A percentile compares a stretch with the other conserved stretches of the same genome.
phyloP scores from a whole-genome alignment of 2,329 filamentous ascomycete species.

The Penicillium psychrosexuale region DNA sequence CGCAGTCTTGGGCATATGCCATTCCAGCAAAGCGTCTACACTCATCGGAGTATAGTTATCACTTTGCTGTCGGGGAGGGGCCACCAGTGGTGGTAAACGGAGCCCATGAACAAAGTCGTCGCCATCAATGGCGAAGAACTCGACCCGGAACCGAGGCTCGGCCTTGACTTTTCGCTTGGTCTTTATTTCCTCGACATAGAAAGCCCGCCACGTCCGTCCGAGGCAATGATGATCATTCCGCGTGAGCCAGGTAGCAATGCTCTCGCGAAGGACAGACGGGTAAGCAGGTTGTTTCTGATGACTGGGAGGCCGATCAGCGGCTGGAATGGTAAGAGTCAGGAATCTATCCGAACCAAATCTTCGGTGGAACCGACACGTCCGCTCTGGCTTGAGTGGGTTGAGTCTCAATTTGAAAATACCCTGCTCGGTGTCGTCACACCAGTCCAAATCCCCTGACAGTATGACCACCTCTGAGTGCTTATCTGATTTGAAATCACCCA shows the following conservation, averaged over 20 bases:
- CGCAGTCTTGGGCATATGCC: slow-evolving; percentile 41
- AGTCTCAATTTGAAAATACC: slow-evolving; percentile 41
- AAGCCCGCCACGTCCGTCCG: slow-evolving; percentile 45
- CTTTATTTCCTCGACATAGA: slow-evolving; percentile 44
- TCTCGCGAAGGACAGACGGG: slow-evolving; percentile 31
- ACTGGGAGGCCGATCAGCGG: slow-evolving; percentile 27
- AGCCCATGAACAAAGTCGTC: slow-evolving; percentile 33
- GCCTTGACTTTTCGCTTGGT: slow-evolving; percentile 27
- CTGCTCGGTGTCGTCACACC: slow-evolving; percentile 31
- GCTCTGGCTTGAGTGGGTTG: slow-evolving; percentile 42
- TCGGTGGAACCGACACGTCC: slow-evolving; percentile 45
- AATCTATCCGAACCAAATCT: slow-evolving; percentile 49
- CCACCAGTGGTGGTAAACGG: slow-evolving; percentile 13
- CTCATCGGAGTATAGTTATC: slow-evolving; percentile 37
- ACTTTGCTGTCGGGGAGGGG: slow-evolving; percentile 25
- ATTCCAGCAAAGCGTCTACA: slow-evolving; percentile 42
- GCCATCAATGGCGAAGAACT: slow-evolving; percentile 48
- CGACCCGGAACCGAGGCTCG: slow-evolving; percentile 31
- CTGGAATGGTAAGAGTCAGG: slow-evolving; percentile 40
- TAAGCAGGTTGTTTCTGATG: slow-evolving; percentile 24
- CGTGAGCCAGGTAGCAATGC: slow-evolving; percentile 41
- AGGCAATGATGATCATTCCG: slow-evolving; percentile 39
- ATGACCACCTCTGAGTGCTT: slow-evolving; percentile 39
- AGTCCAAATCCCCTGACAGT: slow-evolving; percentile 42
- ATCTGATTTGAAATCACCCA: slow-evolving; percentile 31